Percentiles rank a stretch among this genome's conserved stretches.
Conservation (phyloP, 306 rosid genomes). For the Cercis canadensis region DNA sequence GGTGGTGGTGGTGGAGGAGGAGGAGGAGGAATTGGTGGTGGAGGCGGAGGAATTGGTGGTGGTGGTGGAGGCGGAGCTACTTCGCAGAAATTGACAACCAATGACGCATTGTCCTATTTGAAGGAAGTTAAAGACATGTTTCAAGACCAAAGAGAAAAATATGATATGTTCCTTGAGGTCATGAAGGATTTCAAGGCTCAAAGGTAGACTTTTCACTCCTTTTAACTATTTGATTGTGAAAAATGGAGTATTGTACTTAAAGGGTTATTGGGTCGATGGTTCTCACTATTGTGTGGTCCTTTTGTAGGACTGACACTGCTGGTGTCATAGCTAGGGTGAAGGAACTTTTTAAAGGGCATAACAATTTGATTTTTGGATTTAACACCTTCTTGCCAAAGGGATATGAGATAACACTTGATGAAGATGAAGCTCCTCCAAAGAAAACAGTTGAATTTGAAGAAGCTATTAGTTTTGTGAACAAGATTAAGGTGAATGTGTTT, state of each 20-base stretch:
- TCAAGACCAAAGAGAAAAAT: slow-evolving; percentile 81
- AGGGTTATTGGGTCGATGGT: not conserved
- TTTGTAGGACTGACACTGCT: slow-evolving; percentile 82
- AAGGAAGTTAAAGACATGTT: slow-evolving; percentile 91
- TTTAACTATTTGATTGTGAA: slow-evolving; percentile 22
- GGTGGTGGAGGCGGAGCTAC: slow-evolving; percentile 60
- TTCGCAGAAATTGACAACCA: slow-evolving; percentile 76
- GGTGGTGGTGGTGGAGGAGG: slow-evolving; percentile 51
- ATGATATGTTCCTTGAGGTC: slow-evolving; percentile 87
- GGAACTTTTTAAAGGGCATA: slow-evolving; percentile 94
- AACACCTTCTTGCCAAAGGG: slow-evolving; percentile 98
- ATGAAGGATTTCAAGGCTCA: slow-evolving; percentile 98
- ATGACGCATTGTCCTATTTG: slow-evolving; percentile 80
- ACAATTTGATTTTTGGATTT: slow-evolving; percentile 88
- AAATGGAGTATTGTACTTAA: slow-evolving; percentile 22
- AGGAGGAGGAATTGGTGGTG: slow-evolving; percentile 35
- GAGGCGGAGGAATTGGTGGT: slow-evolving; percentile 33
- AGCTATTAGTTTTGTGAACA: slow-evolving; percentile 96
- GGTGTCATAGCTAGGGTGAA: slow-evolving; percentile 97
- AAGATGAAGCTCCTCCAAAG: slow-evolving; percentile 79
- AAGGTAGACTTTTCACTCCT: slow-evolving; percentile 53
- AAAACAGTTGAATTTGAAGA: slow-evolving; percentile 94
- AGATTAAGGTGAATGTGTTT: slow-evolving; percentile 77
- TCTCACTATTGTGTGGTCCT: slow-evolving; percentile 33
- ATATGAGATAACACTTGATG: slow-evolving; percentile 88